Percentiles rank a stretch among this genome's conserved stretches.
These are phyloP conservation scores for Phytophthora chlamydospora DNA, from an alignment of 352 stramenopile species.

Conservation along the genomic window DNA sequence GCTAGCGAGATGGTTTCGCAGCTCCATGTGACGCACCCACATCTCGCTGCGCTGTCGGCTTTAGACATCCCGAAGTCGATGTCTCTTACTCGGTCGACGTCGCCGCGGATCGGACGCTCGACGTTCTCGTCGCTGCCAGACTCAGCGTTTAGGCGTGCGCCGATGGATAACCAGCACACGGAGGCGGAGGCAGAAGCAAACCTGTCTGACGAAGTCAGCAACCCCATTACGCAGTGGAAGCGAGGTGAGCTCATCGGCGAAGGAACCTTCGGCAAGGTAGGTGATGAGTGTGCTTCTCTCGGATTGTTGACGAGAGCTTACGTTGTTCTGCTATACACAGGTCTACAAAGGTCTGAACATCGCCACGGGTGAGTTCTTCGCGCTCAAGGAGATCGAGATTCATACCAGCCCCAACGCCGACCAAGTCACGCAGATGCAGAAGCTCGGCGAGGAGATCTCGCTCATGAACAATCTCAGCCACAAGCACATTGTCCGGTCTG, in stretches of 20 bases:
- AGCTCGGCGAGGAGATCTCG: constrained; percentile 91
- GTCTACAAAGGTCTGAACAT: constrained; percentile 97
- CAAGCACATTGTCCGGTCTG: constrained; percentile 94
- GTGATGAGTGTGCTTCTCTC: background rate
- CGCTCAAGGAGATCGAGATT: constrained; percentile 90
- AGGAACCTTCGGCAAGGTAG: constrained; percentile 91
- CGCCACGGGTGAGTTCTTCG: constrained; percentile 91
- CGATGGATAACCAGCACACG: constrained; percentile 26
- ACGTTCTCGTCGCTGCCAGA: constrained; percentile 36
- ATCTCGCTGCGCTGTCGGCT: constrained; percentile 18
- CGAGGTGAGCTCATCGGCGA: constrained; percentile 94
- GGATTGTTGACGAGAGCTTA: background rate
- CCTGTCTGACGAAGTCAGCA: constrained; percentile 16
- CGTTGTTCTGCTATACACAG: constrained; percentile 15
- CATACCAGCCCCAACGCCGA: constrained; percentile 53
- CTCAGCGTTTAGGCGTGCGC: constrained; percentile 17
- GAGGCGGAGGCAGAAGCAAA: constrained; percentile 8
- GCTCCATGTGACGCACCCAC: constrained; percentile 38
- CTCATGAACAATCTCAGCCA: constrained; percentile 95
- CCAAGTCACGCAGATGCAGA: constrained; percentile 72
- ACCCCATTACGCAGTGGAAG: constrained; percentile 89
- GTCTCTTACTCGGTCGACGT: constrained; percentile 59
- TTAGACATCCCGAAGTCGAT: constrained; percentile 37
- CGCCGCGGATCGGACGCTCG: constrained; percentile 45
- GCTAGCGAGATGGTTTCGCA: constrained; percentile 44